These are phyloP conservation scores for Ceratocystis harringtonii DNA, from an alignment of 2,329 filamentous ascomycete species.

Conservation along the genomic window DNA sequence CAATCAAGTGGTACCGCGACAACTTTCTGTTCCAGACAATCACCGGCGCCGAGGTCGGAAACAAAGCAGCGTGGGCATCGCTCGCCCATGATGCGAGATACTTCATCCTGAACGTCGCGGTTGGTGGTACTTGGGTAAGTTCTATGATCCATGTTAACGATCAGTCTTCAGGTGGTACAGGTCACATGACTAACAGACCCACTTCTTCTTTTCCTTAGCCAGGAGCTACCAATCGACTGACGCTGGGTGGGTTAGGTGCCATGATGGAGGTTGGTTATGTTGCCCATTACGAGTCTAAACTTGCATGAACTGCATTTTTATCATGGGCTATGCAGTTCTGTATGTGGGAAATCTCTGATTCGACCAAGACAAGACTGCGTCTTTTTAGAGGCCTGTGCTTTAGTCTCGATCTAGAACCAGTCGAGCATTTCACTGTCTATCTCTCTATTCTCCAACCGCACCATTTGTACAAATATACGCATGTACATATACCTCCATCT, in stretches of 20 bases:
- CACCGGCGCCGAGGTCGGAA: conserved; percentile 30
- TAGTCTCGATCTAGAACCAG: not conserved
- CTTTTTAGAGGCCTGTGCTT: no score
- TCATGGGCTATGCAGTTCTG: no score
- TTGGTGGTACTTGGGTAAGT: conserved; percentile 39
- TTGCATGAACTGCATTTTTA: not conserved
- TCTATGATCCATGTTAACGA: not conserved
- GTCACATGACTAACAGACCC: conserved; percentile 11
- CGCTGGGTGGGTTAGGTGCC: conserved; percentile 27
- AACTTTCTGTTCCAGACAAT: conserved; percentile 31
- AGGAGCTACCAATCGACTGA: conserved; percentile 33
- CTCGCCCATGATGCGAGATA: conserved; percentile 37
- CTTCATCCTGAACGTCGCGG: conserved; percentile 40
- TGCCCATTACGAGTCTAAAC: conserved; percentile 19
- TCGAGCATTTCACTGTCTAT: not conserved
- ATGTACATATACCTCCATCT: not conserved
- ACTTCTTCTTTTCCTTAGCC: conserved; percentile 25
- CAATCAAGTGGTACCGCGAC: conserved; percentile 37
- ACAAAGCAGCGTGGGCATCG: conserved; percentile 33
- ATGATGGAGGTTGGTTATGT: conserved; percentile 21
- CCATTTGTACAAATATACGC: not conserved
- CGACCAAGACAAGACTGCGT: not conserved
- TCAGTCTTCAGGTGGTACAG: not conserved
- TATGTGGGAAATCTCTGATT: not conserved
- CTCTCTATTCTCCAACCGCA: not conserved